Base-by-base conservation (phyloP, 2,329 filamentous ascomycete genomes). In the Trichoderma semiorbis region DNA sequence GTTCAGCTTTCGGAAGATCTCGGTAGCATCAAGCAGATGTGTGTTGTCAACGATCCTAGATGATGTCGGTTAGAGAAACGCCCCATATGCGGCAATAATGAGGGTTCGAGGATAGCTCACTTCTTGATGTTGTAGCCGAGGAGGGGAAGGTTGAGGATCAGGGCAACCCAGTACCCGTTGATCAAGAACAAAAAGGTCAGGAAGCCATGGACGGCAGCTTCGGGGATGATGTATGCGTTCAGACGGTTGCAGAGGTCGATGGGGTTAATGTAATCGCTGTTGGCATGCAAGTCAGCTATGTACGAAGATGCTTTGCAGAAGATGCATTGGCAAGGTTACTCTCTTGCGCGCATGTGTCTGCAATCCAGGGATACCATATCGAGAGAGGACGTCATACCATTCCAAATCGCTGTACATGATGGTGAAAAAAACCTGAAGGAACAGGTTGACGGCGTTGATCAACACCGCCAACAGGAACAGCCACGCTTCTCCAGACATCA, bases 321-420 rank as follows among this genome's bases (percentile, higher is more conserved):
- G 58, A 74, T 71, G 74, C 74, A 63, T 72, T 43, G 57, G 24
- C 34, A 50, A 32, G 32, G 36, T 34, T 32, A 5, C 43, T 57
- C 18, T 7, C 34, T 32, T 58, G 63, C 63, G 69, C 69, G 69
- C 39, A 63, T 64, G 63, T 61, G 57, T 2, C 39, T 12, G 57
- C 55, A 34, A 21, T 8, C 30, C 7, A n/a, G 70, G 30, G 26
- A 24, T 14, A 53, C 11, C n/a, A 18, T 11, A 53, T 18, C 26
- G 55, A 55, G 71, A 28, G 69, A 47, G 64, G 18, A 69, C 67
- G 64, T 87, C 93, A 80, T 86, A 97, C 95, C 96, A 99, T 92
- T 99, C 96, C 79, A 99, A 85, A 88, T 99, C 96, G 84, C 94
- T 97, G 86, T 98, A 99, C 97, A 99, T 99, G 81, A 99, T 99